A percentile compares a stretch with the other conserved stretches of the same genome.
These are phyloP conservation scores for Linum lewisii DNA, from an alignment of 345 rosid genomes.

Conservation along the genomic window DNA sequence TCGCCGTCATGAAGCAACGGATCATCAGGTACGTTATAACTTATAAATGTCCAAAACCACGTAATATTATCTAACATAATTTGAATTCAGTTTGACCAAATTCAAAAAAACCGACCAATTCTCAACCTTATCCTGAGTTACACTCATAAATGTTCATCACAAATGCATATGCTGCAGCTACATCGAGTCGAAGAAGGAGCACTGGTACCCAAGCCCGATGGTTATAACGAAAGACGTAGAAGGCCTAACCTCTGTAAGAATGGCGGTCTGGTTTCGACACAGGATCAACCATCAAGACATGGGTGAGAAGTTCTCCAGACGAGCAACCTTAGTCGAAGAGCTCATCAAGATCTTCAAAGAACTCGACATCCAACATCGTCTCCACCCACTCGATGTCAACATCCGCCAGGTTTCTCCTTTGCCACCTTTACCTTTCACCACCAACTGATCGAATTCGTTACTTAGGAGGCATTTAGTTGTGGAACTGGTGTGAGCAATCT, in stretches of 20 bases:
- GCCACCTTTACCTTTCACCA: not conserved
- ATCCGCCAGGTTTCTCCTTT: slow-evolving; percentile 34
- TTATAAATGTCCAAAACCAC: too few species aligned
- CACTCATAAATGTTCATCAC: too few species aligned
- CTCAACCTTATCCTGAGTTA: too few species aligned
- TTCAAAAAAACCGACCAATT: too few species aligned
- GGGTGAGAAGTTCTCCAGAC: slow-evolving; percentile 45
- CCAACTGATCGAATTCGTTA: too few species aligned
- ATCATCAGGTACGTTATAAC: slow-evolving; percentile 35
- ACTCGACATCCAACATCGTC: slow-evolving; percentile 57
- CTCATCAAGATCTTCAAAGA: slow-evolving; percentile 55
- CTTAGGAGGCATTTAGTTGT: too few species aligned
- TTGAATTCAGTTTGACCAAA: too few species aligned
- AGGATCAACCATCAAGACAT: slow-evolving; percentile 62
- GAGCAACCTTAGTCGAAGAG: slow-evolving; percentile 57
- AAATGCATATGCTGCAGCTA: slow-evolving; percentile 7
- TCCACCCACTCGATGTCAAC: slow-evolving; percentile 62
- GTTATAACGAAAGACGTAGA: slow-evolving; percentile 45
- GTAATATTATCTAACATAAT: too few species aligned
- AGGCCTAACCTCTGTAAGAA: slow-evolving; percentile 33
- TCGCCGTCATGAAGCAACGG: slow-evolving; percentile 46
- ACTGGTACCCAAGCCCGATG: slow-evolving; percentile 54
- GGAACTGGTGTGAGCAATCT: too few species aligned
- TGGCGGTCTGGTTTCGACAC: slow-evolving; percentile 64
- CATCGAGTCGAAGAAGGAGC: slow-evolving; percentile 60